Conservation (phyloP, 2,329 filamentous ascomycete species). For the Neonectria hederae region DNA sequence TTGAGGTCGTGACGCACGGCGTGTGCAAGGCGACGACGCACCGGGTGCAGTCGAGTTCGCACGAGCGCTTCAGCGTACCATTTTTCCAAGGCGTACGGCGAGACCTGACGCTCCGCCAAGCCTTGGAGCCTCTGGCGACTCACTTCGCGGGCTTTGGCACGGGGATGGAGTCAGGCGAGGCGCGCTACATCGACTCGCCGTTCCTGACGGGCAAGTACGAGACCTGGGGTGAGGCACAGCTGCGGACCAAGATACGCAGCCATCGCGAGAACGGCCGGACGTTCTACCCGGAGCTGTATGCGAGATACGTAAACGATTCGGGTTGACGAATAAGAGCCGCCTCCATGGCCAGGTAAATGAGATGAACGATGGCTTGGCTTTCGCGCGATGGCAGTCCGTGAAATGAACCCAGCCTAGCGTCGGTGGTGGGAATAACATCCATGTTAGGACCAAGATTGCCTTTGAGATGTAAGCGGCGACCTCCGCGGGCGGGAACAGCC, state of each 20-base stretch:
- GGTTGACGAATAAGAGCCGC: not conserved
- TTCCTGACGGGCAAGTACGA: constrained; percentile 61
- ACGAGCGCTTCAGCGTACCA: constrained; percentile 54
- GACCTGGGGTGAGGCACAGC: constrained; percentile 64
- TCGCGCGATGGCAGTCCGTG: not conserved
- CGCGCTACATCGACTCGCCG: constrained; percentile 55
- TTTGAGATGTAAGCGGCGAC: not conserved
- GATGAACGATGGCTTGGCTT: not conserved
- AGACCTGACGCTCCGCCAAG: constrained; percentile 55
- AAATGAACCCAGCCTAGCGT: not conserved
- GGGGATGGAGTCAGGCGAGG: constrained; percentile 48
- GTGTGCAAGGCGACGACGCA: constrained; percentile 63
- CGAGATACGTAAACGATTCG: constrained; percentile 55
- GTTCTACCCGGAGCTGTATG: constrained; percentile 59
- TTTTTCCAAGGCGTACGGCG: constrained; percentile 62
- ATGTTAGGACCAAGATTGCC: not conserved
- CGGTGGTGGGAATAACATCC: not conserved
- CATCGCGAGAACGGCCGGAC: constrained; percentile 58
- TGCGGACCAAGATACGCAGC: constrained; percentile 63
- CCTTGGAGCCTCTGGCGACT: constrained; percentile 48
- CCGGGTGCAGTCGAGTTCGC: constrained; percentile 49
- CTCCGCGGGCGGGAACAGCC: not conserved
- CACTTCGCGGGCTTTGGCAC: constrained; percentile 47
- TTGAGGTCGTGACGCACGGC: constrained; percentile 65
- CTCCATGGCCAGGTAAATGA: not conserved